Conservation (phyloP, 345 rosid species). For the Heritiera fomes region DNA sequence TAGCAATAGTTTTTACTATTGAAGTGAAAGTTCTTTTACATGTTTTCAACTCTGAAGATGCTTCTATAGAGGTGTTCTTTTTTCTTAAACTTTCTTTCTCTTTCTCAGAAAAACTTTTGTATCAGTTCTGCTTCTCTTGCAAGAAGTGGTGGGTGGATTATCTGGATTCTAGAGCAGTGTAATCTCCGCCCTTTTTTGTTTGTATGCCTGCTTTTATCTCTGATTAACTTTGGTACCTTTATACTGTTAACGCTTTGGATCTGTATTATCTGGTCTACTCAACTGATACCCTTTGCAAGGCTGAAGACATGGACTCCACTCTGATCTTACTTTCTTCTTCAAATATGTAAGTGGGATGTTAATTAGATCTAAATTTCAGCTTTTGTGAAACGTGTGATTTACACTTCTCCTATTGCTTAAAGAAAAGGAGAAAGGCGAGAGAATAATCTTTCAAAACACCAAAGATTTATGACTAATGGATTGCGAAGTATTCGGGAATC, state of each 20-base stretch:
- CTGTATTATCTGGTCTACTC: slow-evolving; percentile 27
- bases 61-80: background rate
- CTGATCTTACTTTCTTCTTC: slow-evolving; percentile 10
- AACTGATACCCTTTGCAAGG: slow-evolving; percentile 25
- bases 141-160: slow-evolving; percentile 21
- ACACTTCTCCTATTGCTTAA: slow-evolving; percentile 22
- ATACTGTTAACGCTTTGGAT: slow-evolving; percentile 16
- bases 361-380: slow-evolving; percentile 13
- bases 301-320: slow-evolving; percentile 24
- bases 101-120: background rate
- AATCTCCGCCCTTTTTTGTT: slow-evolving; percentile 27
- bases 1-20: background rate
- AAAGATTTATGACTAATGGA: background rate
- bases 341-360: background rate
- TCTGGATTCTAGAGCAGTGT: slow-evolving; percentile 11
- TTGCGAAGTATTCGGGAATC: slow-evolving; percentile 8
- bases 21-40: background rate
- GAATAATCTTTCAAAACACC: slow-evolving; percentile 19
- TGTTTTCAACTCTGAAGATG: background rate
- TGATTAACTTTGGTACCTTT: slow-evolving; percentile 5
- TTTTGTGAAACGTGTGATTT: slow-evolving; percentile 24
- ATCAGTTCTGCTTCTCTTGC: background rate
- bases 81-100: background rate
- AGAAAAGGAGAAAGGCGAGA: slow-evolving; percentile 7
- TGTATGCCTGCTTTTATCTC: slow-evolving; percentile 20